Conservation (phyloP, 2,329 filamentous ascomycete species). For the Pseudodiploospora longispora region DNA sequence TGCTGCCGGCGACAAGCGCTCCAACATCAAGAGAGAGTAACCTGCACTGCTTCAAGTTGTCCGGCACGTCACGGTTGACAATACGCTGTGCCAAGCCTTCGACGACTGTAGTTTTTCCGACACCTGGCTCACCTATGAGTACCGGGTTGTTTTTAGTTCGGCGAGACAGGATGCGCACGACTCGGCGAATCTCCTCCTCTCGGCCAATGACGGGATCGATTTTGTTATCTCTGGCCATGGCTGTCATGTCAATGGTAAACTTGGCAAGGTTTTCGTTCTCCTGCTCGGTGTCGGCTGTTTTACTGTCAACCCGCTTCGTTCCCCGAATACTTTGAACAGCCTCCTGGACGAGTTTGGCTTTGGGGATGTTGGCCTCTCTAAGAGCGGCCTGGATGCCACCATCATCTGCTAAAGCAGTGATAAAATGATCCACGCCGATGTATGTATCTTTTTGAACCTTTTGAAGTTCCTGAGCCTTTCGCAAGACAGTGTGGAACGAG, state of each 20-base stretch:
- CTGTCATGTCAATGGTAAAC: conserved; percentile 97
- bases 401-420: conserved; percentile 78
- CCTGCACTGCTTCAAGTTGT: conserved; percentile 89
- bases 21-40: conserved; percentile 93
- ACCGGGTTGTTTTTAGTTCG: conserved; percentile 99
- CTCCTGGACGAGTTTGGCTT: conserved; percentile 79
- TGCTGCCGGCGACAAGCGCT: conserved; percentile 90
- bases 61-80: conserved; percentile 91
- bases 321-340: conserved; percentile 90
- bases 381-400: conserved; percentile 62
- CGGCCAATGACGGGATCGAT: conserved; percentile 95
- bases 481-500: conserved; percentile 71
- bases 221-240: conserved; percentile 92
- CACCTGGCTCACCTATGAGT: conserved; percentile 94
- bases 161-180: conserved; percentile 83
- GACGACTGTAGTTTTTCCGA: conserved; percentile 96
- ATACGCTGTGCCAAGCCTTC: conserved; percentile 94
- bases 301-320: conserved; percentile 88
- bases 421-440: conserved; percentile 91
- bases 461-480: conserved; percentile 79
- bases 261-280: conserved; percentile 96
- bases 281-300: conserved; percentile 85
- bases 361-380: conserved; percentile 83
- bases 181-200: conserved; percentile 90
- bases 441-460: conserved; percentile 97